A percentile compares a stretch with the other conserved stretches of the same genome.
phyloP scores from a whole-genome alignment of 805 yeast species.

The Cyberlindnera xylosilytica region DNA sequence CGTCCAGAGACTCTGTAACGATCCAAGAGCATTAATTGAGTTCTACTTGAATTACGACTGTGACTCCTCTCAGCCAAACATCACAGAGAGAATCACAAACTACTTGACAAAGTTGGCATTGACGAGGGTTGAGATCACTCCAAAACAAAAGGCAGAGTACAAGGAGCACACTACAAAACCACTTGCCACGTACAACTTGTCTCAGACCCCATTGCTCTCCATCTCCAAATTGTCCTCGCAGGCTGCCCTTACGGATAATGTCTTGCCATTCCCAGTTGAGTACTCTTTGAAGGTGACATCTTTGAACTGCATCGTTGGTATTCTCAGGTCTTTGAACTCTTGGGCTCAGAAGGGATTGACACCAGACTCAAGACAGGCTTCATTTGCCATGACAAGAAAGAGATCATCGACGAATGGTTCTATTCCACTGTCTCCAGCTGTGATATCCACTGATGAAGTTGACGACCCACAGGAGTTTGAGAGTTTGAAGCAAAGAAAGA shows the following conservation, averaged over 20 bases:
- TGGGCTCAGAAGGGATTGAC: slow-evolving; percentile 77
- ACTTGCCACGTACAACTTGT: slow-evolving; percentile 69
- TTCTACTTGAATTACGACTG: slow-evolving; percentile 95
- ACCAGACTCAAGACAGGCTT: slow-evolving; percentile 25
- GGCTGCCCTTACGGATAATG: slow-evolving; percentile 52
- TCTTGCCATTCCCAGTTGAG: slow-evolving; percentile 61
- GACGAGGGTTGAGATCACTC: slow-evolving; percentile 67
- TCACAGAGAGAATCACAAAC: slow-evolving; percentile 80
- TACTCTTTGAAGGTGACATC: slow-evolving; percentile 83
- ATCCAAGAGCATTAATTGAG: slow-evolving; percentile 89
- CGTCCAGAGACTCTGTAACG: slow-evolving; percentile 79
- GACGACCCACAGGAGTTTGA: slow-evolving; percentile 88
- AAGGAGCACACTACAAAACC: slow-evolving; percentile 51
- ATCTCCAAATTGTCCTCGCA: slow-evolving; percentile 55
- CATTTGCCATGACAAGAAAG: slow-evolving; percentile 20
- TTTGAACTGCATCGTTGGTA: slow-evolving; percentile 74
- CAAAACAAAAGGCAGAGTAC: slow-evolving; percentile 58
- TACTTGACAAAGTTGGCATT: slow-evolving; percentile 67
- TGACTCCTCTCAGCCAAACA: slow-evolving; percentile 73
- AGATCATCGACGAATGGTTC: slow-evolving; percentile 29
- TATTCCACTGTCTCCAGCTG: slow-evolving; percentile 6
- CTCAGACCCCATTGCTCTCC: slow-evolving; percentile 72
- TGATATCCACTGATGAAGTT: slow-evolving; percentile 32
- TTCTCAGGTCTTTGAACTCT: slow-evolving; percentile 72
- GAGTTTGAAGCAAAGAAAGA: slow-evolving; percentile 76